Conservation (phyloP, 768 basidiomycete species). For the Serendipita vermifera region DNA sequence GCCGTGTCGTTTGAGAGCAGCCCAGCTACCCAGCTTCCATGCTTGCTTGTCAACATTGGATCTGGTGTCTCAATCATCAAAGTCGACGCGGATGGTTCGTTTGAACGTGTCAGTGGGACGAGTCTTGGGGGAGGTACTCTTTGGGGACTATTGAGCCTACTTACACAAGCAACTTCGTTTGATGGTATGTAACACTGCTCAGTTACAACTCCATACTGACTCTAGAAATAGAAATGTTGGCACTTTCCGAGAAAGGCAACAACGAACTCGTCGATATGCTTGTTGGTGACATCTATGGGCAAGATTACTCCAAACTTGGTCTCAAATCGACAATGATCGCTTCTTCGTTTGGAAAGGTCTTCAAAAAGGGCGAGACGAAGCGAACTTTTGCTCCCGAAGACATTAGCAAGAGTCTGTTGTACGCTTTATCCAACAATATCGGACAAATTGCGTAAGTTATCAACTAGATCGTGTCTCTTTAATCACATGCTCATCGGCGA, state of each 20-base stretch:
- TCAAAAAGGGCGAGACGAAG: conserved; percentile 65
- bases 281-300: conserved; percentile 98
- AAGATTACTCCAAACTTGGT: conserved; percentile 88
- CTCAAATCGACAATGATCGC: conserved; percentile 98
- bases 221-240: conserved; percentile 71
- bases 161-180: conserved; percentile 91
- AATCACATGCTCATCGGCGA: too few relatives aligned
- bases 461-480: too few relatives aligned
- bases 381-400: conserved; percentile 77
- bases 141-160: conserved; percentile 86
- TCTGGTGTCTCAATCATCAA: conserved; percentile 96
- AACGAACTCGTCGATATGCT: conserved; percentile 96
- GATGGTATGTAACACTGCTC: too few relatives aligned
- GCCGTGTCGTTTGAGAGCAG: conserved; percentile 74
- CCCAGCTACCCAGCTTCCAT: conserved; percentile 82
- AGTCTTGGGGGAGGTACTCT: conserved; percentile 94
- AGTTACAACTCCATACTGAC: too few relatives aligned
- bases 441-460: conserved; percentile 93
- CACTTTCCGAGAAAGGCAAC: conserved; percentile 84
- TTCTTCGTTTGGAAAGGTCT: conserved; percentile 96
- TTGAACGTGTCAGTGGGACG: conserved; percentile 94
- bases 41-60: conserved; percentile 94
- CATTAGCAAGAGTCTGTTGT: conserved; percentile 85
- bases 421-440: conserved; percentile 97
- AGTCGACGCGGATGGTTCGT: conserved; percentile 88